phyloP scores from a whole-genome alignment of 179 eudicot genomes.

The Beta macrorhiza region DNA sequence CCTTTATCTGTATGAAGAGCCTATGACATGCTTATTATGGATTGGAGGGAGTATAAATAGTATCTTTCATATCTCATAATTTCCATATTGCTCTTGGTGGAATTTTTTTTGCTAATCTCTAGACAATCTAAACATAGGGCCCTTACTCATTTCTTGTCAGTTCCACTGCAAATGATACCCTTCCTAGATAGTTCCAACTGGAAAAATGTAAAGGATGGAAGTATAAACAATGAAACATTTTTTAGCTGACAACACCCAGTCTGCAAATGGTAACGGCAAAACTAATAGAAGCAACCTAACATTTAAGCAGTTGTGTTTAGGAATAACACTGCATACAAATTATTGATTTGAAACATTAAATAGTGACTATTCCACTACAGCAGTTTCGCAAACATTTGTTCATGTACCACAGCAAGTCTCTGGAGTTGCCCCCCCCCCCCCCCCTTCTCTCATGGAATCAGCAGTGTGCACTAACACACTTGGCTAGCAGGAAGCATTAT shows the following conservation, averaged over 20 bases:
- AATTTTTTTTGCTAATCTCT: too few species aligned
- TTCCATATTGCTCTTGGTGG: neutral
- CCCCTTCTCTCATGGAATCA: neutral
- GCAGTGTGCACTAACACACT: neutral
- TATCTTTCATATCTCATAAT: neutral
- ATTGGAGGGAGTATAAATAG: neutral
- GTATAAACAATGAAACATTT: neutral
- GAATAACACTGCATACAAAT: neutral
- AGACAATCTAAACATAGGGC: too few species aligned
- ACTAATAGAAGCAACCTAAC: neutral
- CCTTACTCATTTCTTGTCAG: neutral
- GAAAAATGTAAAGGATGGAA: neutral
- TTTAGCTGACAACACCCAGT: neutral
- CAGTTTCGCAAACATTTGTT: neutral
- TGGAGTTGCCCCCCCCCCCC: neutral
- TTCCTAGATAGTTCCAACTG: neutral
- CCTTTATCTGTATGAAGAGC: neutral
- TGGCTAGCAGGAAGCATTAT: neutral
- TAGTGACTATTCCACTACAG: neutral
- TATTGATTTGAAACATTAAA: neutral
- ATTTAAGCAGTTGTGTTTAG: neutral
- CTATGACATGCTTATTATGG: neutral
- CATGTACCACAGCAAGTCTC: neutral
- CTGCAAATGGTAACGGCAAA: neutral
- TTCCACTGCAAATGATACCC: conserved; percentile 1